Evolutionary conservation across 768 basidiomycete species (phyloP).

Genomic region (Macrolepiota fuliginosa): DNA sequence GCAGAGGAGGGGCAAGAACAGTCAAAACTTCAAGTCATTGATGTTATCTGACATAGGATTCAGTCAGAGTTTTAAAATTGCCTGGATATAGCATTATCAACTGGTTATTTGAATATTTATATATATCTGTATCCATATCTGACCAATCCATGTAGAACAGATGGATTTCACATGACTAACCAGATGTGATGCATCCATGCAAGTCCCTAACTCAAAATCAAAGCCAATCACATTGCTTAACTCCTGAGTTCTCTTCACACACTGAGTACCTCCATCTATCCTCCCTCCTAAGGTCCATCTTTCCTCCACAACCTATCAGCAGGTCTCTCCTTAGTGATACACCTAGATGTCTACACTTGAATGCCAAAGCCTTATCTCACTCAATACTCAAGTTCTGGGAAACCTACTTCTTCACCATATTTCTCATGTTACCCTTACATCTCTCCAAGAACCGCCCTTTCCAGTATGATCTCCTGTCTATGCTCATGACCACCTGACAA

Average conservation of each 20-base stretch:
- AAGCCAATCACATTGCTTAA: too few relatives aligned
- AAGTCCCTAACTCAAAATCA: too few relatives aligned
- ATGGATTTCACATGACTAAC: too few relatives aligned
- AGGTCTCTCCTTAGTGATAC: neutral
- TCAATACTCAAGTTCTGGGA: neutral
- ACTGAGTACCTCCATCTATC: neutral
- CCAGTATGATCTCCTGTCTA: neutral
- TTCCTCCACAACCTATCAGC: conserved; percentile 57
- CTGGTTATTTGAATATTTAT: too few relatives aligned
- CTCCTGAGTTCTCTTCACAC: neutral
- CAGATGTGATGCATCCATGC: too few relatives aligned
- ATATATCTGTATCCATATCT: too few relatives aligned
- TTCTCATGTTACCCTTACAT: neutral
- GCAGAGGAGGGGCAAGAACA: too few relatives aligned
- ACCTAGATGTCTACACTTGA: neutral
- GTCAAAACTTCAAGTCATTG: too few relatives aligned
- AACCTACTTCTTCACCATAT: neutral
- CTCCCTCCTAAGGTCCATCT: conserved; percentile 67
- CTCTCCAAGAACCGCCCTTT: neutral
- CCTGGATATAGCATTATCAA: too few relatives aligned
- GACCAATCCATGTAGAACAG: too few relatives aligned
- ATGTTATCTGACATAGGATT: too few relatives aligned
- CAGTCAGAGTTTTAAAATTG: too few relatives aligned
- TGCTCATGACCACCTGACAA: conserved; percentile 1
- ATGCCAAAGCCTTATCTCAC: neutral